Evolutionary conservation across 2,329 filamentous ascomycete species (phyloP).

Genomic region (Plectosphaerella sp.): DNA sequence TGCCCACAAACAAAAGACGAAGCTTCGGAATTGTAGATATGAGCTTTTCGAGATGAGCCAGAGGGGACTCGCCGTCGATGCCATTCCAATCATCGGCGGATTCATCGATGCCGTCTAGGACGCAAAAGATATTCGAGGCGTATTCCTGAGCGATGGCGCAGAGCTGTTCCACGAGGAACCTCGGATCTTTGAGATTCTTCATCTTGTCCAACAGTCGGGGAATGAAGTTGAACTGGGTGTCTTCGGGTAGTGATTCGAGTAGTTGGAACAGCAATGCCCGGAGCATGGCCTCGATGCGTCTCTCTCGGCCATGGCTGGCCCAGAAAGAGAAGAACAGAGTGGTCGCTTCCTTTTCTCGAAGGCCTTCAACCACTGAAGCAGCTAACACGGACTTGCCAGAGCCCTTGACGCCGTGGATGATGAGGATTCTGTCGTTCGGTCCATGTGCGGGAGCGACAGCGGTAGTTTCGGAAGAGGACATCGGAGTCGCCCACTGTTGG

Average conservation of each 20-base stretch:
- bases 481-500: background rate
- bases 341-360: background rate
- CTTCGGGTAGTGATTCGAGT: background rate
- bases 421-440: background rate
- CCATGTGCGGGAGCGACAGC: background rate
- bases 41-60: background rate
- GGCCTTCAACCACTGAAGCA: background rate
- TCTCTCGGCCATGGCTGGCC: background rate
- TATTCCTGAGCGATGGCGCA: background rate
- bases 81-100: background rate
- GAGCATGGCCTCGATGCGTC: background rate
- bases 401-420: background rate
- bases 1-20: background rate
- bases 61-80: background rate
- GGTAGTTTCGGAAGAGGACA: background rate
- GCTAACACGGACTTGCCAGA: background rate
- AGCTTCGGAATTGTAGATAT: background rate
- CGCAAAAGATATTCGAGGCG: background rate
- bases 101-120: background rate
- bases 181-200: background rate
- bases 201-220: background rate
- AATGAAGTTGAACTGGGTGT: background rate
- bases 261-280: background rate
- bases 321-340: background rate
- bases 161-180: background rate